Percentiles rank a stretch among this genome's conserved stretches.
These are phyloP conservation scores for Hypoxylon intermedium DNA, from an alignment of 495 filamentous ascomycete genomes.

Conservation along the genomic window DNA sequence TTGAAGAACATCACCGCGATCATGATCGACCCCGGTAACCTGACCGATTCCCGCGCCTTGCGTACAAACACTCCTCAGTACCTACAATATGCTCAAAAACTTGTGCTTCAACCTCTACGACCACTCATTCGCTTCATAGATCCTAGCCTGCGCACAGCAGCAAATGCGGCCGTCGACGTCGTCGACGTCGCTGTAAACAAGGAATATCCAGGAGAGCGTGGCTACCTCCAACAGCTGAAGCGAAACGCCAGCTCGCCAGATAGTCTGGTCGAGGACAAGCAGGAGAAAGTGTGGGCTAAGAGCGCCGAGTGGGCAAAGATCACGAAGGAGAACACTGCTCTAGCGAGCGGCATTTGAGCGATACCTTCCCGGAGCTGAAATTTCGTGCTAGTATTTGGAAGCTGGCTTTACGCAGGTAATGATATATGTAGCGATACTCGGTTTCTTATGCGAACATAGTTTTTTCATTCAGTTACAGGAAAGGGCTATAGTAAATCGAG, in stretches of 20 bases:
- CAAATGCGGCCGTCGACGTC: slow-evolving; percentile 48
- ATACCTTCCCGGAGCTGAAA: background rate
- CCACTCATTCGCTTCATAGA: slow-evolving; percentile 45
- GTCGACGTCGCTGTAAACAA: slow-evolving; percentile 40
- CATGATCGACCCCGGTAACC: slow-evolving; percentile 55
- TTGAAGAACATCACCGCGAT: slow-evolving; percentile 54
- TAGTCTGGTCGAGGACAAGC: slow-evolving; percentile 48
- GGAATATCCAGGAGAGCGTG: slow-evolving; percentile 43
- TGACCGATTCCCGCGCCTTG: slow-evolving; percentile 55
- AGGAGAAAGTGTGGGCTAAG: slow-evolving; percentile 54
- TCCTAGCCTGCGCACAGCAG: slow-evolving; percentile 46
- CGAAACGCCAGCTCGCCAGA: slow-evolving; percentile 50
- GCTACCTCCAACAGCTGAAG: slow-evolving; percentile 50
- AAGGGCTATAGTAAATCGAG: too few species aligned
- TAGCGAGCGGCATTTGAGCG: slow-evolving; percentile 11
- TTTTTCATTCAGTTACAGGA: slow-evolving; percentile 1
- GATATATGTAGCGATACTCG: background rate
- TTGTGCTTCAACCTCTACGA: slow-evolving; percentile 45
- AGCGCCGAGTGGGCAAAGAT: slow-evolving; percentile 53
- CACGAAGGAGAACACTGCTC: slow-evolving; percentile 28
- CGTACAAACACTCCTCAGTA: slow-evolving; percentile 50
- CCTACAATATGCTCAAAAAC: slow-evolving; percentile 33
- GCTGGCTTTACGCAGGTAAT: background rate
- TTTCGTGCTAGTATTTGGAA: background rate
- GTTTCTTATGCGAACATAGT: background rate